Evolutionary conservation across 495 filamentous ascomycete species (phyloP), one percentile per base, ranked within the genome.

Genomic region (Bacidia rubella): DNA sequence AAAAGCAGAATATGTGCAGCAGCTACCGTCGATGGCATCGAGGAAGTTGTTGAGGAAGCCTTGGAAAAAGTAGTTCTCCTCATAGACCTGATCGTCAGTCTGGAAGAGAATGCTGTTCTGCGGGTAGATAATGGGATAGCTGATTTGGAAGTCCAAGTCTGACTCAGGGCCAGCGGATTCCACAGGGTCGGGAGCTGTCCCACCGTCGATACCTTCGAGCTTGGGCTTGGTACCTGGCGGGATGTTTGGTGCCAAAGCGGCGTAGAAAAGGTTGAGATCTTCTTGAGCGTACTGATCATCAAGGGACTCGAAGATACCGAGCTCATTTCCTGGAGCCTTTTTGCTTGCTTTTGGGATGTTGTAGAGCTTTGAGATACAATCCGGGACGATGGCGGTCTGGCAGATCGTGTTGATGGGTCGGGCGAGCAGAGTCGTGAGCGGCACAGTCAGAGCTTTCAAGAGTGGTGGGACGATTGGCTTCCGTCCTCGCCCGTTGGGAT

Each of bases 1-100:
- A 22, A 42, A 40, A 11, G 48, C 56, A 15, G 56, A 58, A 47
- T 60, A 60, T 29, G 61, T 60, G 60, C 72, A 82, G 61, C 81
- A 81, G n/a, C 73, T 75, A 3, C 76, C 80, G 53, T 83, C 80
- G 27, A 83, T 73, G 12, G 78, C 79, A 54, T 81, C 75, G 52
- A 76, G 70, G 58, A 81, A 75, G 39, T 68, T 72, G 57, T 71
- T 70, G 51, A 70, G 70, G 26, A 74, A 67, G 5, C 56, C 56
- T 20, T 54, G 17, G 15, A 32, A 58, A 12, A 20, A 32, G 20
- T 58, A 58, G 27, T 54, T 54, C 21, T 60, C 63, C 23, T 72
- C 61, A 53, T 74, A 76, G 49, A 66, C 66, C 49, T 69, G 66
- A 58, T 80, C 76, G 57, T 81, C 80, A 0, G 69, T 69, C 53